Evolutionary conservation across 148 eudicot species (phyloP), one percentile per base, ranked within the genome.

Genomic region (Fagopyrum esculentum): DNA sequence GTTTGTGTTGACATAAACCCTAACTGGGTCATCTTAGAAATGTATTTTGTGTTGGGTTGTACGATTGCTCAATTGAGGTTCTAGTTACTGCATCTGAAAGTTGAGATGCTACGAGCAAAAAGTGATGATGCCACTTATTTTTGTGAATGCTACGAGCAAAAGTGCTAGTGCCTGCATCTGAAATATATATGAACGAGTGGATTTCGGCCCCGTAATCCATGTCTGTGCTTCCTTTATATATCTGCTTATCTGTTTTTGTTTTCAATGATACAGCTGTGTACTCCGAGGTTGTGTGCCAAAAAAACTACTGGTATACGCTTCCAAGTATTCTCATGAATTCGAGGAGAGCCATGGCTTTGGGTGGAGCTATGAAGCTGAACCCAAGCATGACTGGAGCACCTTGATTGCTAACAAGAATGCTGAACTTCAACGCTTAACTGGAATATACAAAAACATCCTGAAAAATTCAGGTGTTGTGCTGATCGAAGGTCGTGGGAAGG

Each of bases 221-320:
- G 1, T 30, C 26, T 35, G 17, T 19, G 29, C 9, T 19, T 57
- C n/a, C 29, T 1, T 57, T 1, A n/a, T 19, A 10, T 55, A 5
- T 59, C 29, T 19, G 12, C 64, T 59, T 59, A 59, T 59, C 8
- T 19, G 19, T 29, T 19, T 59, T 2, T 6, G 5, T 19, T 59
- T 59, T 59, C 71, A 40, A 66, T 66, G 46, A 15, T 86, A 77
- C 84, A 95, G 99, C 77, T 95, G 99, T 75, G 99, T 95, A 40
- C 96, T 95, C 73, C 96, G 99, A 73, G 99, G 99, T 75, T 95
- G 99, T 84, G 99, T 95, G 72, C 98, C 98, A 2, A 95, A 95
- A 81, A 95, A 95, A 82, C 83, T 95, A 52, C 96, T 92, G 56
- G 99, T 95, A 17, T 95, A 90, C 72, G 81, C 97, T 26, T 95